These are phyloP conservation scores for Penicillium nordicum DNA, from an alignment of 2,329 filamentous ascomycete species.

Conservation along the genomic window DNA sequence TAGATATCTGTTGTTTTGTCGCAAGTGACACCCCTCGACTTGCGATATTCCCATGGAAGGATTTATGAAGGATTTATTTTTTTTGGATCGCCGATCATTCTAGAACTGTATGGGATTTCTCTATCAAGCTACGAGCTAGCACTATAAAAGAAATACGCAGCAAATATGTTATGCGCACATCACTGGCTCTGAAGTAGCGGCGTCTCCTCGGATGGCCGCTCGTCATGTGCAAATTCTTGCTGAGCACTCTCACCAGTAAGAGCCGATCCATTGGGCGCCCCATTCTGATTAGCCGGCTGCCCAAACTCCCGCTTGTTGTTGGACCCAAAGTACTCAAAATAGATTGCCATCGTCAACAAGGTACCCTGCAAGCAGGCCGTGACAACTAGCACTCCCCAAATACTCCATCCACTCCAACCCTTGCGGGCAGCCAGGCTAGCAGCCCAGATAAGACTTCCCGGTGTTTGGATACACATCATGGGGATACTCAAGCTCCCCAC, in stretches of 20 bases:
- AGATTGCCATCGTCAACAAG: constrained; percentile 74
- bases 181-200: constrained; percentile 33
- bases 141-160: background rate
- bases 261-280: constrained; percentile 6
- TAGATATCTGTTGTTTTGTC: background rate
- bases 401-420: constrained; percentile 84
- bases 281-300: constrained; percentile 22
- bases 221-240: constrained; percentile 14
- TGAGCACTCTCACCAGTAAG: constrained; percentile 9
- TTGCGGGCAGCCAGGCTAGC: constrained; percentile 76
- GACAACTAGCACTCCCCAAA: constrained; percentile 87
- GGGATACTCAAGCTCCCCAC: constrained; percentile 89
- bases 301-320: constrained; percentile 42
- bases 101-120: constrained; percentile 2
- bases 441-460: constrained; percentile 86
- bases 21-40: background rate
- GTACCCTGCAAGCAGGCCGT: constrained; percentile 82
- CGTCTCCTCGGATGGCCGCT: constrained; percentile 33
- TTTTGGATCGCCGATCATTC: constrained; percentile 7
- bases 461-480: constrained; percentile 98
- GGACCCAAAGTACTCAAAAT: constrained; percentile 55
- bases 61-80: background rate
- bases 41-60: background rate
- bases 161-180: background rate
- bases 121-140: background rate